phyloP scores from a whole-genome alignment of 2,329 filamentous ascomycete genomes.

The Orbilia blumenaviensis region DNA sequence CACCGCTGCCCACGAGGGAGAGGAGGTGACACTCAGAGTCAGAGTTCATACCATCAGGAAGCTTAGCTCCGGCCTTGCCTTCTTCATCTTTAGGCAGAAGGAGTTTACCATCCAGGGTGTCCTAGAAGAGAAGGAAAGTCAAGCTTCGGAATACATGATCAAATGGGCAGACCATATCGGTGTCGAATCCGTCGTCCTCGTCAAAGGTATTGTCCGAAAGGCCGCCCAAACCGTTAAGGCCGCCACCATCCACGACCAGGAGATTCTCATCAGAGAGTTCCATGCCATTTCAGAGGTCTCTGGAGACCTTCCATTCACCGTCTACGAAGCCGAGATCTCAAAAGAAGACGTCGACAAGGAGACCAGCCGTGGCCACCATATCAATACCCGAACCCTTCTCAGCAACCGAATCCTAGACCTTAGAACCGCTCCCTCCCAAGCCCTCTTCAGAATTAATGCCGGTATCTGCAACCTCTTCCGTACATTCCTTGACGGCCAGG shows the following conservation, averaged over 20 bases:
- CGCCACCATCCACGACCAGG: slow-evolving; percentile 77
- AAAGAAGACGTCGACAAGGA: slow-evolving; percentile 61
- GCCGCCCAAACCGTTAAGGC: slow-evolving; percentile 79
- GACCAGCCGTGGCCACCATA: slow-evolving; percentile 61
- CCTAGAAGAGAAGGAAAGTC: slow-evolving; percentile 67
- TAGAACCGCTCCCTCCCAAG: slow-evolving; percentile 84
- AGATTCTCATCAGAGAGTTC: slow-evolving; percentile 75
- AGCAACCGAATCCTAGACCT: slow-evolving; percentile 83
- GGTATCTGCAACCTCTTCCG: slow-evolving; percentile 83
- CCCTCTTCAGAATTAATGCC: slow-evolving; percentile 86
- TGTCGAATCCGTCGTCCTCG: slow-evolving; percentile 78
- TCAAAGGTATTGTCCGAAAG: slow-evolving; percentile 76
- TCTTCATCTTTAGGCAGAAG: slow-evolving; percentile 86
- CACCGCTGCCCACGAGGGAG: slow-evolving; percentile 66
- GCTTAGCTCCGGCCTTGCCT: slow-evolving; percentile 82
- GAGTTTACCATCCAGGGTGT: slow-evolving; percentile 85
- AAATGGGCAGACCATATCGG: slow-evolving; percentile 87
- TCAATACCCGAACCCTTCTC: slow-evolving; percentile 73
- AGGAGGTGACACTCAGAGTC: slow-evolving; percentile 73
- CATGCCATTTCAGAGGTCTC: slow-evolving; percentile 71
- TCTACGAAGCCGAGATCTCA: slow-evolving; percentile 68
- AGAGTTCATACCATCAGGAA: slow-evolving; percentile 81
- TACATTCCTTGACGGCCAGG: slow-evolving; percentile 74
- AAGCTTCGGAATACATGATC: slow-evolving; percentile 77
- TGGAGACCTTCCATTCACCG: slow-evolving; percentile 73